Base-by-base conservation (phyloP, 108 stramenopile species). In the Discostella pseudostelligera region DNA sequence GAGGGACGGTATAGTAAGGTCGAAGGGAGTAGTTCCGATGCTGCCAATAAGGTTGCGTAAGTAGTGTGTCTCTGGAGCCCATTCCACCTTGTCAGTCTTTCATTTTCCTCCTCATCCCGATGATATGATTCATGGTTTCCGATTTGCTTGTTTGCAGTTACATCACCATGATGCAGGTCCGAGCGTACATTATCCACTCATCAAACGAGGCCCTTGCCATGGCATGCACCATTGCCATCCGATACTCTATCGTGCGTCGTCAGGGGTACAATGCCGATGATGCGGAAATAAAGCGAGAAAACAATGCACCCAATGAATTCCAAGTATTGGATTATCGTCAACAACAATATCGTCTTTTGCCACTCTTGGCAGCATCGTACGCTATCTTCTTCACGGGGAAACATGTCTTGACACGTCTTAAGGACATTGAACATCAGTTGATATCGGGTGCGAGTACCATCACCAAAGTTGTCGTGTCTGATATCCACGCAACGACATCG, bases 121-220 rank as follows among this genome's bases (percentile, higher is more conserved):
- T n/a, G n/a, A n/a, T n/a, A n/a, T n/a, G n/a, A n/a, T 24, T 12
- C 26, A 20, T 22, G 8, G 46, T 47, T 21, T 17, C 8, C 46
- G 16, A 36, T 35, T 13, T 25, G 11, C 1, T 12, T 25, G n/a
- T 60, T 7, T 0, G 42, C 50, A 63, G 67, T 16, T 96, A 97
- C 88, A 90, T 98, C 67, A 94, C 95, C 49, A 96, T 98, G 93
- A 96, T 98, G 96, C 96, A 96, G 81, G 96, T 96, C 1, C 81
- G 95, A 6, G 93, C 94, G 19, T 85, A 79, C 62, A 91, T 95
- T 49, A 77, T 77, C 49, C 63, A 70, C 28, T 70, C 79, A 14
- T 81, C 79, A 39, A 69, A 65, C 20, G 86, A 87, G 59, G 87
- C 92, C 14, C 74, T 98, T 26, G 95, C 87, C 19, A 79, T 81